Conservation (phyloP, 495 filamentous ascomycete species). For the Xylaria telfairii region DNA sequence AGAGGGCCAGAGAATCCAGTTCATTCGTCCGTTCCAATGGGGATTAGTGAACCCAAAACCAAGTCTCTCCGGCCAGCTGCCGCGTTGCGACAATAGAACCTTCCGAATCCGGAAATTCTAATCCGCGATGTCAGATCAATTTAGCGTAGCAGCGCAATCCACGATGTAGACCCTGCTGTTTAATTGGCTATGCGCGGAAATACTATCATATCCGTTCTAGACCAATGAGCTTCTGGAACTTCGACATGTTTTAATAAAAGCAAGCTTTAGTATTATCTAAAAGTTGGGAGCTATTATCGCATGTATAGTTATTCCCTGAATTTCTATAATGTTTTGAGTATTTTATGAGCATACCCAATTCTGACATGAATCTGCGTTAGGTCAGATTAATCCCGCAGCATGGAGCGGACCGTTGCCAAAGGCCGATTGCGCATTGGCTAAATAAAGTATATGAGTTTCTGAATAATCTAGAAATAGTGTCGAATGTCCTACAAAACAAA, state of each 20-base stretch:
- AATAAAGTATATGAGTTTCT: background rate
- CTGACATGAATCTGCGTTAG: background rate
- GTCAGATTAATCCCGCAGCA: background rate
- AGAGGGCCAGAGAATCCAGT: background rate
- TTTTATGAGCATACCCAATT: background rate
- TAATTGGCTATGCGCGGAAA: background rate
- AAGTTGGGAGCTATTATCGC: background rate
- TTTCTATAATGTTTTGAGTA: background rate
- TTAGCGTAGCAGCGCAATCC: background rate
- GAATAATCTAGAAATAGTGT: background rate
- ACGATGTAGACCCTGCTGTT: background rate
- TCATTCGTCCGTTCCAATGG: constrained; percentile 9
- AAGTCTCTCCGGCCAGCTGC: constrained; percentile 10
- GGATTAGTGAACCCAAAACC: background rate
- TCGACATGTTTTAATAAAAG: background rate
- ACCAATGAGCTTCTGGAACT: background rate
- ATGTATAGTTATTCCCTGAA: background rate
- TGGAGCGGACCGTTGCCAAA: no score
- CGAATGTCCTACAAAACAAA: background rate
- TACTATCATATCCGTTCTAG: background rate
- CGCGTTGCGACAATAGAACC: constrained; percentile 1
- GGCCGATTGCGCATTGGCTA: background rate
- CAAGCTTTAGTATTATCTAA: background rate
- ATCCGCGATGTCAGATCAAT: background rate
- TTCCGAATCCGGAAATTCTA: constrained; percentile 14